phyloP scores from a whole-genome alignment of 2,329 filamentous ascomycete genomes.

The Colletotrichum liriopes region DNA sequence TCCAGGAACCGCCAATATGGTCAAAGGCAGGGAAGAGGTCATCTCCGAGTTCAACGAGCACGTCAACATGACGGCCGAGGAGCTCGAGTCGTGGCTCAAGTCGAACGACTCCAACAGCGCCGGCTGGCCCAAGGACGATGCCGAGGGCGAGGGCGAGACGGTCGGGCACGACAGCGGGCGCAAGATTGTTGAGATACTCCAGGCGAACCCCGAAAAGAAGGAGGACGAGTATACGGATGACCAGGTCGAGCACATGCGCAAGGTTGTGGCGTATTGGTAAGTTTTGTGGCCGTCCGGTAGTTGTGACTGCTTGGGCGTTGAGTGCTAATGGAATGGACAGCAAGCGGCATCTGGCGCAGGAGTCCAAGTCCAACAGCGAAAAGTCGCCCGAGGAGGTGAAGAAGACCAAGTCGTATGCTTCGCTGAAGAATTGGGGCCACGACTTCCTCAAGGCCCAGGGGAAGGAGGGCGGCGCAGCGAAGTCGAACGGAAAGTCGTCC shows the following conservation, averaged over 20 bases:
- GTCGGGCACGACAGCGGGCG: constrained; percentile 76
- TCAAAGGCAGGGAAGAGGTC: constrained; percentile 50
- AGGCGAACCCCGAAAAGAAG: constrained; percentile 73
- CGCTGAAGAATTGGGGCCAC: constrained; percentile 75
- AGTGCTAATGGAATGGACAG: constrained; percentile 43
- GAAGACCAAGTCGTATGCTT: constrained; percentile 69
- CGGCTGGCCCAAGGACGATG: constrained; percentile 73
- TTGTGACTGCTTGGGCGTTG: not conserved
- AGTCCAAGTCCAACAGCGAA: constrained; percentile 70
- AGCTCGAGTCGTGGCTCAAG: constrained; percentile 75
- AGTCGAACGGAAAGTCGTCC: constrained; percentile 29
- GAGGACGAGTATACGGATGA: constrained; percentile 70
- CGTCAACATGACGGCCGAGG: constrained; percentile 76
- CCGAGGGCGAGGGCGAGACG: constrained; percentile 70
- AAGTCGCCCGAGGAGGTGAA: constrained; percentile 62
- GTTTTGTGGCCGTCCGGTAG: constrained; percentile 19
- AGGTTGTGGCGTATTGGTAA: constrained; percentile 74
- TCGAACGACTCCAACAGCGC: constrained; percentile 70
- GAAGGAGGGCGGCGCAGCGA: constrained; percentile 30
- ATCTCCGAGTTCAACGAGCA: constrained; percentile 75
- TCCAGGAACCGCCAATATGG: constrained; percentile 30
- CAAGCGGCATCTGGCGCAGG: constrained; percentile 77
- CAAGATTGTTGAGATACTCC: constrained; percentile 75
- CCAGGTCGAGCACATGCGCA: constrained; percentile 72
- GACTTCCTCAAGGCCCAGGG: constrained; percentile 63